Percentiles rank a stretch among this genome's conserved stretches.
Conservation (phyloP, 129 eudicot species). For the Artemisia argyi region DNA sequence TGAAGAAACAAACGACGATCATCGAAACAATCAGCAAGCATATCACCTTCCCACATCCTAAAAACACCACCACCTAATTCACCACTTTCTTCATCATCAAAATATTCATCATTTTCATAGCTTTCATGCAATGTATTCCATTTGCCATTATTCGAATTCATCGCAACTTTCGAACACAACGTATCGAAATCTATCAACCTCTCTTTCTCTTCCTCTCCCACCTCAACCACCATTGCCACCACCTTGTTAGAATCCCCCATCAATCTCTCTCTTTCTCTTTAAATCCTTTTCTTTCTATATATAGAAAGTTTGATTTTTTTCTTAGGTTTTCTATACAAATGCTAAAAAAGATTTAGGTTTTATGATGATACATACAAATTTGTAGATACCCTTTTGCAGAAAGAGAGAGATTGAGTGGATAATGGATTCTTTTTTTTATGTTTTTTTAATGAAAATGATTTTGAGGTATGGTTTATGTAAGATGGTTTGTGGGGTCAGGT, state of each 20-base stretch:
- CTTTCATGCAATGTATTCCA: conserved; percentile 48
- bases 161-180: conserved; percentile 81
- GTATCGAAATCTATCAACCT: conserved; percentile 64
- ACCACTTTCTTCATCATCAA: conserved; percentile 30
- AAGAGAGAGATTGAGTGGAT: conserved; percentile 33
- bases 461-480: conserved; percentile 8
- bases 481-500: conserved; percentile 11
- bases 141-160: conserved; percentile 69
- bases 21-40: conserved; percentile 75
- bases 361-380: neutral
- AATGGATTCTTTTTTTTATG: conserved; percentile 17
- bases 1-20: conserved; percentile 68
- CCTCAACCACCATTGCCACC: conserved; percentile 29
- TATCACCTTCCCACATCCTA: conserved; percentile 99
- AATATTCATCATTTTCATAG: conserved; percentile 14
- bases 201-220: conserved; percentile 52
- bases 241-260: conserved; percentile 50
- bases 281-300: neutral
- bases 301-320: conserved; percentile 18
- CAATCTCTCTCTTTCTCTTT: conserved; percentile 17
- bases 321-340: neutral
- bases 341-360: conserved; percentile 2
- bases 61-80: conserved; percentile 52
- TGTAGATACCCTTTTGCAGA: conserved; percentile 1
- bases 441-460: conserved; percentile 14